Percentiles rank a stretch among this genome's conserved stretches.
phyloP scores from a whole-genome alignment of 2,329 filamentous ascomycete species.

The Paraphoma chrysanthemicola region DNA sequence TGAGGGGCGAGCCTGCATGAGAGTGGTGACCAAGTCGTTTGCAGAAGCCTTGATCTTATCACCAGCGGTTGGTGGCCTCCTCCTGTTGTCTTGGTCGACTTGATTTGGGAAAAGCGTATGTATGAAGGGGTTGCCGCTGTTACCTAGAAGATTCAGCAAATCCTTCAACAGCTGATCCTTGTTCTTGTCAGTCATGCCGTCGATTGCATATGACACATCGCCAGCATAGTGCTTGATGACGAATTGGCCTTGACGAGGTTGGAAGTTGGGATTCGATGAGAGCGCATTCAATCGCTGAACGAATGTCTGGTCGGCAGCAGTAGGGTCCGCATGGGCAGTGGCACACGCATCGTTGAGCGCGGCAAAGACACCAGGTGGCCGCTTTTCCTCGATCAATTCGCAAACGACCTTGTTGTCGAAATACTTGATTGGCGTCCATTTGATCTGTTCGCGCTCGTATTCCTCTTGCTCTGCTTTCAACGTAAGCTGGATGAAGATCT shows the following conservation, averaged over 20 bases:
- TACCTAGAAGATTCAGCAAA: constrained; percentile 82
- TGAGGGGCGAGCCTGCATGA: constrained; percentile 97
- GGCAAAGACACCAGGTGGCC: constrained; percentile 91
- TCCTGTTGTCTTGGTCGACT: constrained; percentile 94
- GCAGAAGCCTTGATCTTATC: constrained; percentile 96
- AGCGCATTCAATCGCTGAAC: constrained; percentile 92
- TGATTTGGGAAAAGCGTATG: constrained; percentile 90
- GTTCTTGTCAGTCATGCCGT: constrained; percentile 99
- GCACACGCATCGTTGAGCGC: constrained; percentile 97
- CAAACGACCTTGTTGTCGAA: constrained; percentile 99
- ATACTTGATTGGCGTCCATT: constrained; percentile 99
- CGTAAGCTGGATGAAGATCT: constrained; percentile 98
- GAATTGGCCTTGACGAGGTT: constrained; percentile 91
- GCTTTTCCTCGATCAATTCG: constrained; percentile 90
- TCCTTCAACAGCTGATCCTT: constrained; percentile 98
- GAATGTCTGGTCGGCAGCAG: constrained; percentile 93
- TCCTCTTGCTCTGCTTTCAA: constrained; percentile 97
- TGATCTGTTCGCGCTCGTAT: constrained; percentile 92
- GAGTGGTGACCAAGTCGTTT: constrained; percentile 89
- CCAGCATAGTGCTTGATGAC: constrained; percentile 99
- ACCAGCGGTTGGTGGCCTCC: constrained; percentile 90
- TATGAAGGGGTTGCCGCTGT: constrained; percentile 84
- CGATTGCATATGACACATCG: constrained; percentile 91
- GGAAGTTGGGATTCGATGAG: constrained; percentile 85
- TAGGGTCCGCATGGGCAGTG: constrained; percentile 95